Base-by-base conservation (phyloP, 345 rosid species). In the Anacardium occidentale region DNA sequence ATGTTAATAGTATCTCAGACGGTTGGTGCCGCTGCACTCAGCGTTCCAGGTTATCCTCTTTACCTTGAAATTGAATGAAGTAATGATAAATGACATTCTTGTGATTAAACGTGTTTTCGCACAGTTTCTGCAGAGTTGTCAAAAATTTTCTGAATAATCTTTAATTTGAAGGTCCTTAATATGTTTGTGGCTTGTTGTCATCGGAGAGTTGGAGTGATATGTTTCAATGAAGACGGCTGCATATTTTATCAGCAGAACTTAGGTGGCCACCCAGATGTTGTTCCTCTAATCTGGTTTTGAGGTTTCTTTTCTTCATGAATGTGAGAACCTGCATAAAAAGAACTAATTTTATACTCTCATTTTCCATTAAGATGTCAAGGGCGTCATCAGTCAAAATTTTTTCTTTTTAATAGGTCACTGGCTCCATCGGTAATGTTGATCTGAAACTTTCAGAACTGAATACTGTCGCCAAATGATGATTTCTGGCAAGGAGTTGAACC, bases 381-480 rank as follows among this genome's bases (percentile, higher is more conserved):
- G 51, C 63, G 61, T 40, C 29, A 54, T 57, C 10, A 44, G 64
- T 66, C 47, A 62, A 68, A 75, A 37, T 2, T 25, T 71, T 55
- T 48, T n/a, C n/a, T 40, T 67, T 75, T 76, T 74, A 42, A 62
- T 79, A 93, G 98, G 98, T 94, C 98, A 60, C 93, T 96, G 32
- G 32, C 52, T 94, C 97, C 34, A 90, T 94, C 10, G 98, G 97
- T 61, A 29, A 94, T 75, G 97, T 88, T 79, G 96, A 94, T 86
- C 81, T 94, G 83, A 94, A 94, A 83, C 98, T 97, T 75, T 92
- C 91, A 64, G 32, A 29, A 29, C 32, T 3, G 3, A 29, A 3
- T 1, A 29, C 32, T 94, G 40, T 83, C 95, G 17, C 56, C 67
- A 4, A 86, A 83, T 66, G 98, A 91, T 64, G 97, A 78, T 91